phyloP scores from a whole-genome alignment of 225 moss, liverwort and hornwort genomes.

The Pseudoscleropodium purum region DNA sequence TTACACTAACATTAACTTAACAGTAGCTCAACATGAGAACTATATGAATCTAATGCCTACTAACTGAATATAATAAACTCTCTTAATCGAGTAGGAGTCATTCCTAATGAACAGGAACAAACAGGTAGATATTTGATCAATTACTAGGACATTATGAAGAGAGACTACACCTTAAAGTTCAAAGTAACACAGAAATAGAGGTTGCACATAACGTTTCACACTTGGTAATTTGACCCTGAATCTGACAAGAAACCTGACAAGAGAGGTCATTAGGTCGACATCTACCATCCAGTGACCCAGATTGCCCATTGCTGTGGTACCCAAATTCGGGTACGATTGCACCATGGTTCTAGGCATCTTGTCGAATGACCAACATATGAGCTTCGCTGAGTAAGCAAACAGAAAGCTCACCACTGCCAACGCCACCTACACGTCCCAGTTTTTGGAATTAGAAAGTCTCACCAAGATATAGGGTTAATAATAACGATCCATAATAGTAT shows the following conservation, averaged over 20 bases:
- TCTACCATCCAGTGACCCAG: constrained; percentile 71
- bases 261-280: not conserved
- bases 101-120: no score
- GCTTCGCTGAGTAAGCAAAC: constrained; percentile 72
- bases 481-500: not conserved
- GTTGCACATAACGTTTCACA: not conserved
- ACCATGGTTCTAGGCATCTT: constrained; percentile 56
- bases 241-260: not conserved
- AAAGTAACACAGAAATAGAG: not conserved
- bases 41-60: not conserved
- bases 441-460: not conserved
- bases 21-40: not conserved
- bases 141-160: not conserved
- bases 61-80: not conserved
- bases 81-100: not conserved
- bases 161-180: not conserved
- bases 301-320: constrained; percentile 56
- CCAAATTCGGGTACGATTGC: constrained; percentile 83
- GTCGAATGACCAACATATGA: constrained; percentile 80
- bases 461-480: not conserved
- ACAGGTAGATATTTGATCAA: not conserved
- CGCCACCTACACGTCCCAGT: constrained; percentile 35
- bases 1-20: not conserved
- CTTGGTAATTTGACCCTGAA: not conserved
- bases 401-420: constrained; percentile 49